A percentile compares a stretch with the other conserved stretches of the same genome.
Evolutionary conservation across 345 rosid genomes (phyloP).

Genomic region (Citropsis articulata): DNA sequence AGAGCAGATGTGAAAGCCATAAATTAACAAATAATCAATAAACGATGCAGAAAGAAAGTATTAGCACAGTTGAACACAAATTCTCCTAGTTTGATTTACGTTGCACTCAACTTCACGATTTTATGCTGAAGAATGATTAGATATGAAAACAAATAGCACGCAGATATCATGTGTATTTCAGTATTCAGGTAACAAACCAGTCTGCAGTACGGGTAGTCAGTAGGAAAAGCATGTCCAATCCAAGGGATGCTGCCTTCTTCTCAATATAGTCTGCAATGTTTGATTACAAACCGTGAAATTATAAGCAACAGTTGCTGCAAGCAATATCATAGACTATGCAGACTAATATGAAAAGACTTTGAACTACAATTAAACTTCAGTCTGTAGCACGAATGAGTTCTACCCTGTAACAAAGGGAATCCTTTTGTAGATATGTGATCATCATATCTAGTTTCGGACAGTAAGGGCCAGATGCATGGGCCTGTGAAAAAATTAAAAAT

Average conservation of each 20-base stretch:
- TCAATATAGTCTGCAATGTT: slow-evolving; percentile 70
- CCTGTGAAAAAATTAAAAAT: no score
- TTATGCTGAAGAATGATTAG: background rate
- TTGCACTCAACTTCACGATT: background rate
- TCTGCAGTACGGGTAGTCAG: slow-evolving; percentile 91
- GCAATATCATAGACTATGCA: background rate
- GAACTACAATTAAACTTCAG: background rate
- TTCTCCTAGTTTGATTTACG: background rate
- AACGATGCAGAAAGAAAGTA: background rate
- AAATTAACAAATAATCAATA: background rate
- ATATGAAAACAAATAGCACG: background rate
- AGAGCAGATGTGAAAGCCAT: background rate
- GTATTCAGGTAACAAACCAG: slow-evolving; percentile 48
- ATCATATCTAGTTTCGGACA: background rate
- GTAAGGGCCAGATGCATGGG: background rate
- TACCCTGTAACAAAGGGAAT: background rate
- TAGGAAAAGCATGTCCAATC: slow-evolving; percentile 72
- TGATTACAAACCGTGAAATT: slow-evolving; percentile 7
- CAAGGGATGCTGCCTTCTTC: slow-evolving; percentile 75
- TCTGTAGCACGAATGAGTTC: background rate
- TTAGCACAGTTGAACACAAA: background rate
- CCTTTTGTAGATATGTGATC: background rate
- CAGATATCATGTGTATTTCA: background rate
- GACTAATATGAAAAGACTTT: background rate
- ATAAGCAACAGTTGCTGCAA: background rate